A percentile compares a stretch with the other conserved stretches of the same genome.
These are phyloP conservation scores for Rhizoctonia solani DNA, from an alignment of 1,284 basidiomycete species.

Conservation along the genomic window DNA sequence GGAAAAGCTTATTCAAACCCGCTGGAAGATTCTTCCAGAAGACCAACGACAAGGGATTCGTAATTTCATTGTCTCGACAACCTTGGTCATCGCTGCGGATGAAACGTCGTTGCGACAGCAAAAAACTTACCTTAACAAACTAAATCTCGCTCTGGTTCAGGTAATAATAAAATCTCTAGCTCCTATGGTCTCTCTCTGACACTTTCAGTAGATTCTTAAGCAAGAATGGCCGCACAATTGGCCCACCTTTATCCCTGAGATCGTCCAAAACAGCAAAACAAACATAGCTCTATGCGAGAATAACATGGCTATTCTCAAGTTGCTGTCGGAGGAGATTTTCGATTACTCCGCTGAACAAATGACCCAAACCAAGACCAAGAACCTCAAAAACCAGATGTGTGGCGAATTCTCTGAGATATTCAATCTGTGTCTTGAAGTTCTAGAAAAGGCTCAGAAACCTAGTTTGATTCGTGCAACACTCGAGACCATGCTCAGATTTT, in stretches of 20 bases:
- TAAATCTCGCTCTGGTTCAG: conserved; percentile 95
- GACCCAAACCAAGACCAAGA: conserved; percentile 98
- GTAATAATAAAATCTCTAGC: conserved; percentile 50
- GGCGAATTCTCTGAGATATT: conserved; percentile 97
- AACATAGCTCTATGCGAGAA: conserved; percentile 98
- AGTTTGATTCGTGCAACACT: conserved; percentile 94
- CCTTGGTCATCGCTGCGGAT: conserved; percentile 90
- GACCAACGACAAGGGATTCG: conserved; percentile 94
- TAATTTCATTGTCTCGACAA: conserved; percentile 95
- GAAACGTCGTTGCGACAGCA: conserved; percentile 79
- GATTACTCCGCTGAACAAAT: conserved; percentile 99
- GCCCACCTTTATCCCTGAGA: conserved; percentile 97
- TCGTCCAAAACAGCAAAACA: conserved; percentile 95
- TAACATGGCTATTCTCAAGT: conserved; percentile 98
- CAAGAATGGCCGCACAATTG: conserved; percentile 99
- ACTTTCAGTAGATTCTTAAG: conserved; percentile 80
- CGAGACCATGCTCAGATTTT: conserved; percentile 93
- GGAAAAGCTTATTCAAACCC: conserved; percentile 90
- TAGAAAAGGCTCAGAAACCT: conserved; percentile 97
- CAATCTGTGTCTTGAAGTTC: conserved; percentile 92
- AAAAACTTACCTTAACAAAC: conserved; percentile 96
- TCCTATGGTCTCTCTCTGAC: neutral
- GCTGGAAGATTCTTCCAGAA: conserved; percentile 96
- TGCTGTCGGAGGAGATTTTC: conserved; percentile 99
- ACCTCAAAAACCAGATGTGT: conserved; percentile 97